A percentile compares a stretch with the other conserved stretches of the same genome.
Evolutionary conservation across 441 rosid genomes (phyloP).

Genomic region (Pelargonium cotyledonis): DNA sequence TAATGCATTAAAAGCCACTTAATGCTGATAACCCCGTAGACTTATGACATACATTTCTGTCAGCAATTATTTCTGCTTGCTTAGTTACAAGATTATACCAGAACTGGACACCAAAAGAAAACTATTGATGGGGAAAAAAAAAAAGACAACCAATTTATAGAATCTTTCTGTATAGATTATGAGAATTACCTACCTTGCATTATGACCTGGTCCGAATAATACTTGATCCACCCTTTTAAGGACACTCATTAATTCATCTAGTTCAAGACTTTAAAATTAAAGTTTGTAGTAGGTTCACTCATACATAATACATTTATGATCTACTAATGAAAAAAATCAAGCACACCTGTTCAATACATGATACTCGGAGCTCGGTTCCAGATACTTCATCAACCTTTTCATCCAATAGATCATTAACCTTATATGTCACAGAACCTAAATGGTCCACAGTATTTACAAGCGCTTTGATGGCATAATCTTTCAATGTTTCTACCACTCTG

Average conservation of each 20-base stretch:
- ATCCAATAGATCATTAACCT: constrained; percentile 74
- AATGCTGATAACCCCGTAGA: background rate
- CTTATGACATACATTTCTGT: background rate
- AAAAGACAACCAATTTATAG: background rate
- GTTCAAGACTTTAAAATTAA: background rate
- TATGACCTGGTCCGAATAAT: constrained; percentile 1
- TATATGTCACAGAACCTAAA: constrained; percentile 82
- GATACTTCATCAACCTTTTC: constrained; percentile 79
- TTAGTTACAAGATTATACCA: background rate
- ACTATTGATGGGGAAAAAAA: background rate
- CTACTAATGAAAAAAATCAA: background rate
- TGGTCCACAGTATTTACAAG: constrained; percentile 91
- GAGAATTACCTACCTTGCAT: constrained; percentile 2
- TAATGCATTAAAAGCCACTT: background rate
- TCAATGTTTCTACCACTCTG: constrained; percentile 88
- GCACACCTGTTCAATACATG: constrained; percentile 80
- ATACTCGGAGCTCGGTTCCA: constrained; percentile 64
- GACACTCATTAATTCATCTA: background rate
- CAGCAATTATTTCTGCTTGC: background rate
- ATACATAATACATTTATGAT: background rate
- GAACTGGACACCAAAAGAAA: background rate
- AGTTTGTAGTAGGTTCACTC: constrained; percentile 2
- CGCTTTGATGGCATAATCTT: constrained; percentile 89
- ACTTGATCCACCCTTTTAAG: background rate
- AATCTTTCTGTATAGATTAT: background rate